These are phyloP conservation scores for Xylariaceae sp. DNA, from an alignment of 2,329 filamentous ascomycete species.

Conservation along the genomic window DNA sequence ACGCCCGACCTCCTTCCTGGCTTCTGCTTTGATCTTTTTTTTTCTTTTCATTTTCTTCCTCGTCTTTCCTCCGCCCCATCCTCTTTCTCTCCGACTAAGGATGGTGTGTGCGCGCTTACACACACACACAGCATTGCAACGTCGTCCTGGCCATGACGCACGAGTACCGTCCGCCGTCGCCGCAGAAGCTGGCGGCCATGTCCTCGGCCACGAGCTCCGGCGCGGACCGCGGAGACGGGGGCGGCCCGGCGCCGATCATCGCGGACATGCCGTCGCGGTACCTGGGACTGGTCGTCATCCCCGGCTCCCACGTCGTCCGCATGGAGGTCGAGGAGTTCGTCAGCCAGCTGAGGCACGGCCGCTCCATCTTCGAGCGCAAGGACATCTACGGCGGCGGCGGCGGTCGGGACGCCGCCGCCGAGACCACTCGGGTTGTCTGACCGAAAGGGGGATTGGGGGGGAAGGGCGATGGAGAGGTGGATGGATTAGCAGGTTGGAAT, in stretches of 20 bases:
- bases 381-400: conserved; percentile 10
- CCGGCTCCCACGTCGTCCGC: conserved; percentile 75
- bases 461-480: too few relatives aligned
- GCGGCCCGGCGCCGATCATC: conserved; percentile 44
- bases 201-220: conserved; percentile 22
- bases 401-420: too few relatives aligned
- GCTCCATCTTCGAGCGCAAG: conserved; percentile 17
- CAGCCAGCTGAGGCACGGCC: conserved; percentile 41
- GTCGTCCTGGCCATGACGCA: conserved; percentile 79
- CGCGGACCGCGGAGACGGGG: too few relatives aligned
- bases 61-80: too few relatives aligned
- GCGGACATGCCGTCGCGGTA: conserved; percentile 77
- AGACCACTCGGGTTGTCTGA: too few relatives aligned
- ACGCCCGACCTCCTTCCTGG: too few relatives aligned
- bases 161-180: conserved; percentile 75
- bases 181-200: conserved; percentile 33
- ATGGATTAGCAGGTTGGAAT: too few relatives aligned
- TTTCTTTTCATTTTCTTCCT: too few relatives aligned
- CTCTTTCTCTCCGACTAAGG: conserved; percentile 1
- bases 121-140: conserved; percentile 64
- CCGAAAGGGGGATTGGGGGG: too few relatives aligned
- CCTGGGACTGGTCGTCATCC: conserved; percentile 83
- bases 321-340: conserved; percentile 79
- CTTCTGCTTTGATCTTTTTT: too few relatives aligned
- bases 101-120: neutral